Percentiles rank a stretch among this genome's conserved stretches.
phyloP scores from a whole-genome alignment of 2,329 filamentous ascomycete species.

The Furcasterigmium furcatum region DNA sequence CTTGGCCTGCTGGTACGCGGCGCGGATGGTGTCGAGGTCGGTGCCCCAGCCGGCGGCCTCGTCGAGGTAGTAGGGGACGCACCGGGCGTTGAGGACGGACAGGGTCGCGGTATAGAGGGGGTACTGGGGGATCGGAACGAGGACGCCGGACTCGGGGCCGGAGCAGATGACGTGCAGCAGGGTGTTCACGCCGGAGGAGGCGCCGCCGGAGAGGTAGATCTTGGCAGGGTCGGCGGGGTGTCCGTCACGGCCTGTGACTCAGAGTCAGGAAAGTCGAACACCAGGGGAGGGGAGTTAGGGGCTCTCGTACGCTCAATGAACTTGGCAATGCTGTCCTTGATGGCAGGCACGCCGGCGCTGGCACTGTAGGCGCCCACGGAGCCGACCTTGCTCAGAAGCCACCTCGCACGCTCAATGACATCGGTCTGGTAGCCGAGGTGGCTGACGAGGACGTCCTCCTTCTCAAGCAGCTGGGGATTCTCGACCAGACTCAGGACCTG shows the following conservation, averaged over 20 bases:
- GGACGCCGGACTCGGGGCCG: constrained; percentile 71
- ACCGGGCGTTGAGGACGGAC: constrained; percentile 76
- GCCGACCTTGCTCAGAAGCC: constrained; percentile 76
- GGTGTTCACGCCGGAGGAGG: constrained; percentile 92
- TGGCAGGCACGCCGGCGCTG: constrained; percentile 81
- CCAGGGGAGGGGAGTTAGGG: constrained; percentile 6
- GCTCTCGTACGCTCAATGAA: constrained; percentile 76
- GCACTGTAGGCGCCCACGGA: constrained; percentile 97
- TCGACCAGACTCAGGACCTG: constrained; percentile 92
- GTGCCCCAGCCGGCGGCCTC: constrained; percentile 87
- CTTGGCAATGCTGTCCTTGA: constrained; percentile 84
- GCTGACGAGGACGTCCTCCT: constrained; percentile 74
- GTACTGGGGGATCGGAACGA: constrained; percentile 94
- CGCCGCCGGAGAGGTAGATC: constrained; percentile 89
- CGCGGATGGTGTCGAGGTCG: constrained; percentile 72
- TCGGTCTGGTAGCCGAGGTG: constrained; percentile 84
- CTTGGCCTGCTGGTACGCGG: constrained; percentile 71
- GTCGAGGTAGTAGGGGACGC: constrained; percentile 92
- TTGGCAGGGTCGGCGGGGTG: constrained; percentile 76
- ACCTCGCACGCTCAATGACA: constrained; percentile 79
- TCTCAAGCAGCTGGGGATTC: constrained; percentile 80
- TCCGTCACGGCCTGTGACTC: constrained; percentile 86
- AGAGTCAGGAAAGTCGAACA: no score
- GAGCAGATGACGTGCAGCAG: constrained; percentile 87
- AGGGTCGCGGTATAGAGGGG: constrained; percentile 95